These are phyloP conservation scores for Vanrija pseudolonga DNA, from an alignment of 1,284 basidiomycete genomes.

Conservation along the genomic window DNA sequence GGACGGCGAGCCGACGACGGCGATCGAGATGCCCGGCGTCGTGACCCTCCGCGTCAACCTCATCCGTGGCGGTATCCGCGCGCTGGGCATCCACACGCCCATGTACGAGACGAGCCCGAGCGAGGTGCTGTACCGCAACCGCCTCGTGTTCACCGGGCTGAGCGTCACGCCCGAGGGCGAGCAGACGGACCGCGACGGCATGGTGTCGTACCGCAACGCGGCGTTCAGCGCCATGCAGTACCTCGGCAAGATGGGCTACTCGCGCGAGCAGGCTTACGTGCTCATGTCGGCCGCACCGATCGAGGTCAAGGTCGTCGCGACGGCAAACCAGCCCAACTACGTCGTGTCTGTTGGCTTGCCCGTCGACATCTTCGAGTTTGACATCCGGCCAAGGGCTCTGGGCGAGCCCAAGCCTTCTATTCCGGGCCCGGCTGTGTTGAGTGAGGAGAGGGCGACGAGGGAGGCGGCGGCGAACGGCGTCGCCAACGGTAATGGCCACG, in stretches of 20 bases:
- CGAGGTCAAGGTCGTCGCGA: slow-evolving; percentile 49
- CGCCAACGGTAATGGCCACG: slow-evolving; percentile 55
- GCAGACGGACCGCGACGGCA: slow-evolving; percentile 23
- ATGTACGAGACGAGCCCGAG: slow-evolving; percentile 54
- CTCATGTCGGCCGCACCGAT: slow-evolving; percentile 70
- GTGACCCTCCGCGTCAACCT: slow-evolving; percentile 69
- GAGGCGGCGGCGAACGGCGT: slow-evolving; percentile 45
- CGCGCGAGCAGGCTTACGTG: slow-evolving; percentile 65
- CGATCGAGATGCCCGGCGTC: slow-evolving; percentile 58
- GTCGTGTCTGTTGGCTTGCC: slow-evolving; percentile 27
- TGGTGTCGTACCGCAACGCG: slow-evolving; percentile 65
- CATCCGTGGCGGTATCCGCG: slow-evolving; percentile 70
- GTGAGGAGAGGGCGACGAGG: not conserved
- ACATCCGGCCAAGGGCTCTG: slow-evolving; percentile 18
- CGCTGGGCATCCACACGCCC: slow-evolving; percentile 68
- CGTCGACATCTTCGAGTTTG: slow-evolving; percentile 29
- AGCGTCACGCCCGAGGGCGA: slow-evolving; percentile 14
- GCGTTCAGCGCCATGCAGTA: slow-evolving; percentile 71
- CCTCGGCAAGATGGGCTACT: slow-evolving; percentile 52
- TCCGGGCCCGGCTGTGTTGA: not conserved
- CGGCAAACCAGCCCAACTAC: slow-evolving; percentile 31
- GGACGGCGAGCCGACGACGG: slow-evolving; percentile 59
- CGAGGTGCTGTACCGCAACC: slow-evolving; percentile 23
- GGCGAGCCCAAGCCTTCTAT: slow-evolving; percentile 1
- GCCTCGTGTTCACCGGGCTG: slow-evolving; percentile 30